Evolutionary conservation across 1,284 basidiomycete species (phyloP).

Genomic region (Fistulinella staudtii): DNA sequence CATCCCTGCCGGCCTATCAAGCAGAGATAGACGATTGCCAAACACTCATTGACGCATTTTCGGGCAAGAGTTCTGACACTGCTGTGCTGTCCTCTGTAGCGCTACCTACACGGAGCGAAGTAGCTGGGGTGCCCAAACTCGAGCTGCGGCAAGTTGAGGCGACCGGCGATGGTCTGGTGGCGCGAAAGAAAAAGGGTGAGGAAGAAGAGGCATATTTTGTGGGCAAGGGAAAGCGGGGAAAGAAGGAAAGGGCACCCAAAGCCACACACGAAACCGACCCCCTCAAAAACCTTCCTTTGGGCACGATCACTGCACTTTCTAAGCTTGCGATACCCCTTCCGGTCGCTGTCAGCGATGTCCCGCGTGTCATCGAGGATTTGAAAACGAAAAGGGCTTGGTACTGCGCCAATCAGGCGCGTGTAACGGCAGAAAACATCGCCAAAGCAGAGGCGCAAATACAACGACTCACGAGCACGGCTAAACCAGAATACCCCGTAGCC

Average conservation of each 20-base stretch:
- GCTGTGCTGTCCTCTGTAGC: slow-evolving; percentile 46
- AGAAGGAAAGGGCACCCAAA: slow-evolving; percentile 51
- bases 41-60: slow-evolving; percentile 89
- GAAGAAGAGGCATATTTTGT: slow-evolving; percentile 85
- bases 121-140: slow-evolving; percentile 76
- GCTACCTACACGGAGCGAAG: slow-evolving; percentile 40
- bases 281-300: slow-evolving; percentile 61
- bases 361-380: slow-evolving; percentile 85
- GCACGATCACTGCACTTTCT: slow-evolving; percentile 85
- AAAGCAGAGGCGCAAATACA: slow-evolving; percentile 80
- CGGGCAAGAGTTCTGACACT: slow-evolving; percentile 64
- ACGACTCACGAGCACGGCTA: slow-evolving; percentile 49
- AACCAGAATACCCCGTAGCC: slow-evolving; percentile 42
- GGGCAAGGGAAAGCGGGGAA: slow-evolving; percentile 71
- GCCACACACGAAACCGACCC: slow-evolving; percentile 37
- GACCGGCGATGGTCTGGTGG: slow-evolving; percentile 67
- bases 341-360: slow-evolving; percentile 70
- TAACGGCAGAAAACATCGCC: slow-evolving; percentile 68
- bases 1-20: slow-evolving; percentile 86
- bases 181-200: slow-evolving; percentile 88
- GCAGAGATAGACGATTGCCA: slow-evolving; percentile 96
- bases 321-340: slow-evolving; percentile 91
- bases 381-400: slow-evolving; percentile 96
- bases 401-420: slow-evolving; percentile 69
- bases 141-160: slow-evolving; percentile 84